A percentile compares a stretch with the other conserved stretches of the same genome.
Conservation (phyloP, 2,329 filamentous ascomycete species). For the Cladosporium sp. region DNA sequence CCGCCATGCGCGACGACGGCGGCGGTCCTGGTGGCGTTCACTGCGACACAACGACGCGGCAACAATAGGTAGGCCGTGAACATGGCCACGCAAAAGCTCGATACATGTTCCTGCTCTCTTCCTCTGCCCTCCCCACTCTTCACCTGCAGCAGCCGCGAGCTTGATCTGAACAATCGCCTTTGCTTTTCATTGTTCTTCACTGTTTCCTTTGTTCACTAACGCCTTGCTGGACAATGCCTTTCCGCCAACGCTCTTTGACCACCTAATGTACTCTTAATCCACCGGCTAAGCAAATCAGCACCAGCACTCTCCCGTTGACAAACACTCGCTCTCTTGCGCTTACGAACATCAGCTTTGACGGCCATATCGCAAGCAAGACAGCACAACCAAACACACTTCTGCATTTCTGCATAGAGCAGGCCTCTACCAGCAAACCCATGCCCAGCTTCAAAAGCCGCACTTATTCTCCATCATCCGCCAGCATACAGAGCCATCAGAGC, state of each 20-base stretch:
- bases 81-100: background rate
- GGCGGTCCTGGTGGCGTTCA: background rate
- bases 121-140: background rate
- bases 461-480: background rate
- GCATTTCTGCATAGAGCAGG: background rate
- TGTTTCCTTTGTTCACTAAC: constrained; percentile 18
- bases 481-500: constrained; percentile 3
- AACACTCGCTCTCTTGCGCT: constrained; percentile 3
- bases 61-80: constrained; percentile 13
- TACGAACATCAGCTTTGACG: background rate
- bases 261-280: constrained; percentile 6
- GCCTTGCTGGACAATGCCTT: constrained; percentile 21
- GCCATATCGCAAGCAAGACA: background rate
- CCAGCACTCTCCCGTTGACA: background rate
- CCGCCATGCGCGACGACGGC: background rate
- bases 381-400: background rate
- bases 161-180: background rate
- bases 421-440: constrained; percentile 15
- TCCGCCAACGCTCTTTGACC: constrained; percentile 15
- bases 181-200: constrained; percentile 17
- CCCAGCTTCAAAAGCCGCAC: constrained; percentile 5
- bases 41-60: background rate
- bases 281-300: background rate
- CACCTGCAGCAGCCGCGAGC: background rate
- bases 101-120: background rate